Evolutionary conservation across 495 filamentous ascomycete genomes (phyloP).

Genomic region (Daldinia childiae): DNA sequence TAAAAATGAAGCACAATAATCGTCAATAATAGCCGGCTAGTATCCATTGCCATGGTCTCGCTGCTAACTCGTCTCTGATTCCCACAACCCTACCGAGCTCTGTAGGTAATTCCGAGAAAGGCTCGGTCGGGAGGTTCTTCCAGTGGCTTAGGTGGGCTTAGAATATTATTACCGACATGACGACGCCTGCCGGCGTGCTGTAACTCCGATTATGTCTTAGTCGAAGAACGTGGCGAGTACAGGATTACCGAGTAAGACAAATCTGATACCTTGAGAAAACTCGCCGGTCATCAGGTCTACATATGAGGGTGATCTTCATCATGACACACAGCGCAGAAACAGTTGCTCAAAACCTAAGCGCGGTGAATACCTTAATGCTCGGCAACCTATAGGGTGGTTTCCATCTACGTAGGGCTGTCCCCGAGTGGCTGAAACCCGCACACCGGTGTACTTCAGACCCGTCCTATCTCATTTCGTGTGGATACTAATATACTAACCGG

Average conservation of each 20-base stretch:
- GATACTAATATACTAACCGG: neutral
- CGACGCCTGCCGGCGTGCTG: neutral
- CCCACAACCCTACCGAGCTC: neutral
- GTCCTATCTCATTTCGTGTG: slow-evolving; percentile 17
- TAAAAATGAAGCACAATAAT: neutral
- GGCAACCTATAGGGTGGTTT: slow-evolving; percentile 6
- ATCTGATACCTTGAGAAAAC: neutral
- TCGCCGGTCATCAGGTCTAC: neutral
- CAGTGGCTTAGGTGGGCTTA: neutral
- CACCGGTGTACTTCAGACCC: slow-evolving; percentile 14
- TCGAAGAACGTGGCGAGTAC: neutral
- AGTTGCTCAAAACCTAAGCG: neutral
- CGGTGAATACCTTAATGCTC: neutral
- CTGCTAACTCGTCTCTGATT: neutral
- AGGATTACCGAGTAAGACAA: slow-evolving; percentile 2
- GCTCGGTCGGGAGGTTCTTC: neutral
- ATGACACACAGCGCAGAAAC: neutral
- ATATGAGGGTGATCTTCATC: neutral
- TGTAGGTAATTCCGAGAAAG: neutral
- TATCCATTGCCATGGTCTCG: neutral
- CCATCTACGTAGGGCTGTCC: slow-evolving; percentile 25
- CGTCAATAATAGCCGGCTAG: neutral
- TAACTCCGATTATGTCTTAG: neutral
- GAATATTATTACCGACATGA: neutral
- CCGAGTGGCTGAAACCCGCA: slow-evolving; percentile 28